phyloP scores from a whole-genome alignment of 2,329 filamentous ascomycete species.

The Arthrinium phaeospermum region DNA sequence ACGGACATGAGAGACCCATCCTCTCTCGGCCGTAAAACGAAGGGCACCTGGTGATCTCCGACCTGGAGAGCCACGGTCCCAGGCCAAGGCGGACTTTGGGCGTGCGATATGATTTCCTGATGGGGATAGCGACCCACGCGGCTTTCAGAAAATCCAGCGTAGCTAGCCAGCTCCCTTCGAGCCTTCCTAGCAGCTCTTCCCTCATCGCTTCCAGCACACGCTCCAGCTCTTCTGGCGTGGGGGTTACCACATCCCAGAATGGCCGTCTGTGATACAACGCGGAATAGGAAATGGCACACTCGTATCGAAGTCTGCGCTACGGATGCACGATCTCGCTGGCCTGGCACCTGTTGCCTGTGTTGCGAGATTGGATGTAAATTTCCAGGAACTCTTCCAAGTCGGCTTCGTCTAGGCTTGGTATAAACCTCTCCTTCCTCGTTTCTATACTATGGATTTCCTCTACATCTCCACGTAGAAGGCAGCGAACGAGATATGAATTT shows the following conservation, averaged over 20 bases:
- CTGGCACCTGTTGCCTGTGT: not conserved
- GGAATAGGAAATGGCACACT: not conserved
- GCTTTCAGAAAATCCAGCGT: not conserved
- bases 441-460: too few relatives aligned
- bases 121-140: not conserved
- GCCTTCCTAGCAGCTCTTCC: too few relatives aligned
- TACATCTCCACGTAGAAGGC: not conserved
- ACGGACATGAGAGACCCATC: not conserved
- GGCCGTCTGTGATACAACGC: not conserved
- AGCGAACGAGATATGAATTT: not conserved
- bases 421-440: too few relatives aligned
- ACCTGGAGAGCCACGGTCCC: not conserved
- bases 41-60: not conserved
- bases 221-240: too few relatives aligned
- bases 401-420: not conserved
- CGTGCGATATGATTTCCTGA: not conserved
- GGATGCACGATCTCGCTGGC: not conserved
- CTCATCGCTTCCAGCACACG: too few relatives aligned
- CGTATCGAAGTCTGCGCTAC: not conserved
- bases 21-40: not conserved
- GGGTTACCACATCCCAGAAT: too few relatives aligned
- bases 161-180: not conserved
- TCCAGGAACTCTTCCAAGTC: not conserved
- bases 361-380: not conserved
- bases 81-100: not conserved